phyloP scores from a whole-genome alignment of 108 stramenopile genomes.

The Cylindrotheca closterium region DNA sequence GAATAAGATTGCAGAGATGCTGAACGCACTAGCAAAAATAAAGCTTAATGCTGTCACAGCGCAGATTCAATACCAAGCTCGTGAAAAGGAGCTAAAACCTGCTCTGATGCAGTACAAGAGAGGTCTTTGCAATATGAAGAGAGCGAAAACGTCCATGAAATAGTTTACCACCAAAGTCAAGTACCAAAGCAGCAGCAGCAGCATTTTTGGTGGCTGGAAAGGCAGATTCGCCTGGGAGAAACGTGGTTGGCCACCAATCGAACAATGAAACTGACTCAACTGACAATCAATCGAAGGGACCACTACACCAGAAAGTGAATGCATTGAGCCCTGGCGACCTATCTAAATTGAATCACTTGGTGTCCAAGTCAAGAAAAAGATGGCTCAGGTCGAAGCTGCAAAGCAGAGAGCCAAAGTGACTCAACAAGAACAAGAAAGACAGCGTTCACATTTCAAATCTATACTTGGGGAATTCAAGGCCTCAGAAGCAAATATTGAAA shows the following conservation, averaged over 20 bases:
- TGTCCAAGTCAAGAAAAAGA: no score
- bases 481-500: not conserved
- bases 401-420: conserved; percentile 3
- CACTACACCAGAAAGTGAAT: conserved; percentile 1
- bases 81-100: conserved; percentile 13
- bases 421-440: conserved; percentile 8
- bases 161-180: no score
- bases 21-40: not conserved
- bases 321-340: no score
- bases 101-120: conserved; percentile 12
- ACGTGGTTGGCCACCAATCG: no score
- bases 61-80: conserved; percentile 12
- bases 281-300: not conserved
- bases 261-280: not conserved
- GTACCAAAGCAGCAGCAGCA: no score
- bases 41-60: conserved; percentile 9
- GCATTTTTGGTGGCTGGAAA: no score
- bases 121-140: no score
- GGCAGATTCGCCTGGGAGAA: no score
- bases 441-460: not conserved
- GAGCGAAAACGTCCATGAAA: no score
- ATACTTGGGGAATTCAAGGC: not conserved
- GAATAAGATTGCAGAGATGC: not conserved
- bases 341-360: no score
- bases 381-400: conserved; percentile 4